Evolutionary conservation across 805 yeast genomes (phyloP).

Genomic region (Kurtzmaniella cleridarum): DNA sequence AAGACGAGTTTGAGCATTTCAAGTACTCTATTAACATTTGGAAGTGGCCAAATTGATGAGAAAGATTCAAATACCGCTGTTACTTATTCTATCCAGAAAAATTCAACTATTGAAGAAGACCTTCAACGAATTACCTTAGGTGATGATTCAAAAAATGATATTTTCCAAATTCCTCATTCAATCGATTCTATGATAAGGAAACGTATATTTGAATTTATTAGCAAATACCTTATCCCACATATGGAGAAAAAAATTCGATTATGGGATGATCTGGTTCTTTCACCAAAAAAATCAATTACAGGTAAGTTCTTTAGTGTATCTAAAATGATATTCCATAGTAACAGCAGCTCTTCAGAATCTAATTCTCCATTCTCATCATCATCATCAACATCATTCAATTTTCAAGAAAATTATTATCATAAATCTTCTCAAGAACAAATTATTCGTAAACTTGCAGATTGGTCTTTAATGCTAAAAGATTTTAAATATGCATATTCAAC

Average conservation of each 20-base stretch:
- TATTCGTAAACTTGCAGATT: slow-evolving; percentile 81
- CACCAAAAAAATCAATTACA: slow-evolving; percentile 71
- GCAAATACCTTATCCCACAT: slow-evolving; percentile 60
- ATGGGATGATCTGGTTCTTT: slow-evolving; percentile 82
- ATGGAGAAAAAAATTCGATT: slow-evolving; percentile 76
- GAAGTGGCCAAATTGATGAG: slow-evolving; percentile 2
- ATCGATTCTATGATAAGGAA: slow-evolving; percentile 36
- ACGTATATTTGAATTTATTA: slow-evolving; percentile 43
- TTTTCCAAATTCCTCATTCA: slow-evolving; percentile 23
- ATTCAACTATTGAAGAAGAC: slow-evolving; percentile 48
- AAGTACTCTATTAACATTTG: slow-evolving; percentile 13
- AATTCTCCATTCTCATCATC: slow-evolving; percentile 2
- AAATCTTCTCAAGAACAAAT: slow-evolving; percentile 64
- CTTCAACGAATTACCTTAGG: slow-evolving; percentile 29
- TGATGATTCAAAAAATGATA: background rate
- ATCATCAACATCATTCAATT: slow-evolving; percentile 35
- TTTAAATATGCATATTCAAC: slow-evolving; percentile 78
- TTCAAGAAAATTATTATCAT: slow-evolving; percentile 52
- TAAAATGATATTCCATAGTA: slow-evolving; percentile 44
- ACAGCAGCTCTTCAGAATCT: slow-evolving; percentile 8
- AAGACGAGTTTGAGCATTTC: slow-evolving; percentile 23
- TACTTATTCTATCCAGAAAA: slow-evolving; percentile 16
- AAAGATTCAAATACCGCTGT: slow-evolving; percentile 5
- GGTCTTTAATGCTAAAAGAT: slow-evolving; percentile 88
- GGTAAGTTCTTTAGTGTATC: slow-evolving; percentile 68